Evolutionary conservation across 2,329 filamentous ascomycete species (phyloP).

Genomic region (Akanthomyces lecanii): DNA sequence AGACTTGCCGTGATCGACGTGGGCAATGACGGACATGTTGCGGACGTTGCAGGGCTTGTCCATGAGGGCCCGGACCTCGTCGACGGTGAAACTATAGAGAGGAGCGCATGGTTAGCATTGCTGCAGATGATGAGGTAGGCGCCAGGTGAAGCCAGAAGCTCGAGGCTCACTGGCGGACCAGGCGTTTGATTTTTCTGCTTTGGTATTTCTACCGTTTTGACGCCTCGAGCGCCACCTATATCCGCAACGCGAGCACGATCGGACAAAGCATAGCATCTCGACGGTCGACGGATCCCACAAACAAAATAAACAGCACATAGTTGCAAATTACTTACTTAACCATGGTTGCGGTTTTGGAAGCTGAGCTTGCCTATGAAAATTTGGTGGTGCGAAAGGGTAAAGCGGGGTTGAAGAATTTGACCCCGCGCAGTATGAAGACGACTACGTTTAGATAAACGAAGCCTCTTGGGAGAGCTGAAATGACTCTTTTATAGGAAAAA

Average conservation of each 20-base stretch:
- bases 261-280: neutral
- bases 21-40: slow-evolving; percentile 99
- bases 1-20: slow-evolving; percentile 99
- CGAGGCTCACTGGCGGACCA: neutral
- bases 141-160: neutral
- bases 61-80: slow-evolving; percentile 78
- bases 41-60: slow-evolving; percentile 73
- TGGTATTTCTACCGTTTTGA: neutral
- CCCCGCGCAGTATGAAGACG: slow-evolving; percentile 15
- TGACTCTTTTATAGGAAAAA: slow-evolving; percentile 18
- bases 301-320: slow-evolving; percentile 1
- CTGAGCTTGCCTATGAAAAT: slow-evolving; percentile 38
- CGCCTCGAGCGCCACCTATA: neutral
- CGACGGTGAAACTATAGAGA: slow-evolving; percentile 83
- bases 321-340: slow-evolving; percentile 78
- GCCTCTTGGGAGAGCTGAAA: slow-evolving; percentile 16
- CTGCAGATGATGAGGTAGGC: neutral
- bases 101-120: slow-evolving; percentile 19
- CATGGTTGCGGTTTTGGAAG: slow-evolving; percentile 87
- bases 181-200: slow-evolving; percentile 2
- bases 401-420: slow-evolving; percentile 43
- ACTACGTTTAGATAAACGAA: slow-evolving; percentile 14
- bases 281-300: neutral
- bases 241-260: neutral
- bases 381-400: slow-evolving; percentile 33